Conservation (phyloP, 768 basidiomycete species). For the Leucocoprinus birnbaumii region DNA sequence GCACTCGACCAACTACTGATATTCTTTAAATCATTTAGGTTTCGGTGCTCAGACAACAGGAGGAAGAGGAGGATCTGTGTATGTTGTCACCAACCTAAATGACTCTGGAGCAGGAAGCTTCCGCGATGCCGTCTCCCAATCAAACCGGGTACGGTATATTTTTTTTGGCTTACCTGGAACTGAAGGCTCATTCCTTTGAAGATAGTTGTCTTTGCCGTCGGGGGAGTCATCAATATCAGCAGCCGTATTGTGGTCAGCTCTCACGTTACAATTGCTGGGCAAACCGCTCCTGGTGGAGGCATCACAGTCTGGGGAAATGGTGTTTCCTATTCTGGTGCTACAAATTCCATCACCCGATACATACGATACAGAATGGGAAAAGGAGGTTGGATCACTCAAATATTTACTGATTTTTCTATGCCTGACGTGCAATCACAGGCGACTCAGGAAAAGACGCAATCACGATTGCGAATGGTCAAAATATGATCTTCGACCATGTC, state of each 20-base stretch:
- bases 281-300: slow-evolving; percentile 36
- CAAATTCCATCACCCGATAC: slow-evolving; percentile 26
- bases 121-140: slow-evolving; percentile 30
- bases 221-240: slow-evolving; percentile 29
- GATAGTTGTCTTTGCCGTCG: slow-evolving; percentile 32
- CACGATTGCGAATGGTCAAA: slow-evolving; percentile 30
- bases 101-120: slow-evolving; percentile 32
- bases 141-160: slow-evolving; percentile 23
- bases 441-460: slow-evolving; percentile 32
- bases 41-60: slow-evolving; percentile 32
- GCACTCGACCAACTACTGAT: too few relatives aligned
- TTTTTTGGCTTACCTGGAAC: neutral
- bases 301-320: slow-evolving; percentile 35
- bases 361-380: slow-evolving; percentile 29
- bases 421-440: slow-evolving; percentile 14
- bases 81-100: slow-evolving; percentile 31
- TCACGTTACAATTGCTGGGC: slow-evolving; percentile 29
- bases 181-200: slow-evolving; percentile 7
- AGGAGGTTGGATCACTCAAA: slow-evolving; percentile 15
- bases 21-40: slow-evolving; percentile 13
- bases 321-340: slow-evolving; percentile 26
- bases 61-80: slow-evolving; percentile 29
- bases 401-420: neutral
- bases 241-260: slow-evolving; percentile 27
- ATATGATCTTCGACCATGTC: slow-evolving; percentile 36